Evolutionary conservation across 2,329 filamentous ascomycete species (phyloP).

Genomic region (Pseudogymnoascus sp.): DNA sequence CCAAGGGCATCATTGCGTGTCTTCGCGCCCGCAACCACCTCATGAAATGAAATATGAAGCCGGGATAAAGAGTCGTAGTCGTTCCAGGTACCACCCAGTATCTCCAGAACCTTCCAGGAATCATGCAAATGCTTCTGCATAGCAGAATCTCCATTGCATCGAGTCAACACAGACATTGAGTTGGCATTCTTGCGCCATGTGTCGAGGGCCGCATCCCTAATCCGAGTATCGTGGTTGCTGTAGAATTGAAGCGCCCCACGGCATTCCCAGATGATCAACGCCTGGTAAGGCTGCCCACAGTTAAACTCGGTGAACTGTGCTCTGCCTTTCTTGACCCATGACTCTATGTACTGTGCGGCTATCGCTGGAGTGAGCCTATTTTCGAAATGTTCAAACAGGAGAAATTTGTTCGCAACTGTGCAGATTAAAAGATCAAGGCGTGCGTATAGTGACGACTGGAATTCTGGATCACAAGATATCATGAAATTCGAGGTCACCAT

Average conservation of each 20-base stretch:
- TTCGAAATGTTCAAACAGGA: constrained; percentile 34
- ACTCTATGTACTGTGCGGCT: constrained; percentile 21
- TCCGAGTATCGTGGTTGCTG: constrained; percentile 32
- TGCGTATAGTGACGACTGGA: not conserved
- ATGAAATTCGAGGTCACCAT: constrained; percentile 6
- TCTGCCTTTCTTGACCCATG: constrained; percentile 39
- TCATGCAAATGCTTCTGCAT: constrained; percentile 43
- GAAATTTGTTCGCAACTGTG: constrained; percentile 34
- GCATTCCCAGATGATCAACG: constrained; percentile 39
- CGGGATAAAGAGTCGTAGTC: constrained; percentile 25
- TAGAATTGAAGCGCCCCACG: constrained; percentile 39
- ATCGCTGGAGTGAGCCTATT: constrained; percentile 33
- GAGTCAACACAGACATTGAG: constrained; percentile 42
- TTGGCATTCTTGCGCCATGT: constrained; percentile 41
- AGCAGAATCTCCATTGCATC: constrained; percentile 41
- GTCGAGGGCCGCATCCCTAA: constrained; percentile 35
- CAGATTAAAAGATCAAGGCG: constrained; percentile 2
- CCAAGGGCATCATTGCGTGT: constrained; percentile 1
- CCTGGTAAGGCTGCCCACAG: constrained; percentile 44
- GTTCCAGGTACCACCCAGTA: constrained; percentile 32
- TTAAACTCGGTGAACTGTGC: constrained; percentile 43
- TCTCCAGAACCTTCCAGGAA: constrained; percentile 39
- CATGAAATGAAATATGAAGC: constrained; percentile 21
- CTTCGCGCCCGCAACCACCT: constrained; percentile 20
- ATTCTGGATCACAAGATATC: constrained; percentile 6